phyloP scores from a whole-genome alignment of 495 filamentous ascomycete genomes.

The Neurospora pannonica region DNA sequence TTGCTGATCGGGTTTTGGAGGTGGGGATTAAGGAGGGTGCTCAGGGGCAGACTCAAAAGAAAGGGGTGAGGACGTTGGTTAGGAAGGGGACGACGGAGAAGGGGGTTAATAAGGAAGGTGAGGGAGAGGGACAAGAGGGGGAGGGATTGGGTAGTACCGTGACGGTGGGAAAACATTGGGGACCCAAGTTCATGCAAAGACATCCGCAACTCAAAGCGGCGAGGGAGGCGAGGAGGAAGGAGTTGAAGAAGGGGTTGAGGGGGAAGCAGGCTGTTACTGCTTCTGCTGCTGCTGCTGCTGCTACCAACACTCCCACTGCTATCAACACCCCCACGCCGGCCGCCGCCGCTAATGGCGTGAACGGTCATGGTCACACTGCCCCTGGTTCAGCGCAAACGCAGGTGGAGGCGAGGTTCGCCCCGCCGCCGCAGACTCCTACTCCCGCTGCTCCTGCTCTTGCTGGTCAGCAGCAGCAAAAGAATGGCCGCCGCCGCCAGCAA shows the following conservation, averaged over 20 bases:
- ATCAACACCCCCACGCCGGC: neutral
- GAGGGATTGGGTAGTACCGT: neutral
- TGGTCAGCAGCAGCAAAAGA: neutral
- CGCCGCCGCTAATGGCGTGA: neutral
- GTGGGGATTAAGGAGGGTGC: neutral
- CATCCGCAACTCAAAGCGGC: neutral
- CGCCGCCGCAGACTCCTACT: neutral
- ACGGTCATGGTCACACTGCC: neutral
- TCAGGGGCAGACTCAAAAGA: neutral
- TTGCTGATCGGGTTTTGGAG: constrained; percentile 22
- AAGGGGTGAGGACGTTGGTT: neutral
- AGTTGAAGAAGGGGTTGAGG: neutral
- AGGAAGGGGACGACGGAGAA: neutral
- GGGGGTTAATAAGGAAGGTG: too few relatives aligned
- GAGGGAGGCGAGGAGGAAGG: neutral
- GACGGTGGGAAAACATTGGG: neutral
- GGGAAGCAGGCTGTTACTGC: neutral
- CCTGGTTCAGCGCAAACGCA: neutral
- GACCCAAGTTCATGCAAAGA: neutral
- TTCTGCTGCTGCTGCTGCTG: neutral
- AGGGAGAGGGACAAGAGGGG: neutral
- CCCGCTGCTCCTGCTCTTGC: neutral
- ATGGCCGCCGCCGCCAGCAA: neutral
- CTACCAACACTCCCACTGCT: neutral
- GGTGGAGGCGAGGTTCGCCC: neutral